Conservation (phyloP, 2,329 filamentous ascomycete species). For the Arthrinium phaeospermum region DNA sequence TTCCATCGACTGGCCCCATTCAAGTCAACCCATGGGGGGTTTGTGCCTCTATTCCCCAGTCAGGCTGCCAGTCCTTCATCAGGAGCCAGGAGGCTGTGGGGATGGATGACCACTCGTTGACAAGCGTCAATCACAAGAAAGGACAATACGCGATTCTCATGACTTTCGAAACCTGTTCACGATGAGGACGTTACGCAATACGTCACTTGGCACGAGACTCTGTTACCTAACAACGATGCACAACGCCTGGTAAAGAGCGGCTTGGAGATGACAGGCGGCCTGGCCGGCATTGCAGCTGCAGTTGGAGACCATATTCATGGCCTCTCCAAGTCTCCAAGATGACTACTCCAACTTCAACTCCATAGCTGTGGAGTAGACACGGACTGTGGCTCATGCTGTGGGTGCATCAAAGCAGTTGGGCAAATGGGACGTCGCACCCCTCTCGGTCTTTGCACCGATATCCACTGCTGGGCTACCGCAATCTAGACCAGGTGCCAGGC, state of each 20-base stretch:
- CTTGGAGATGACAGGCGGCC: background rate
- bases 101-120: conserved; percentile 9
- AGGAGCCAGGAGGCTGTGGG: background rate
- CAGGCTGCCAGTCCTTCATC: background rate
- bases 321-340: background rate
- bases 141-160: background rate
- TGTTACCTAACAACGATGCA: conserved; percentile 11
- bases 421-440: background rate
- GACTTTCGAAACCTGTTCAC: background rate
- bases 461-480: background rate
- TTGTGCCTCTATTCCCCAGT: background rate
- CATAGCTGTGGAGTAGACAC: background rate
- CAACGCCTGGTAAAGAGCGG: background rate
- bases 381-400: conserved; percentile 2
- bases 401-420: background rate
- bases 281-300: background rate
- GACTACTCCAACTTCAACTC: background rate
- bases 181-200: conserved; percentile 4
- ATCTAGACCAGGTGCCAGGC: background rate
- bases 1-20: background rate
- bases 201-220: conserved; percentile 7
- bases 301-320: background rate
- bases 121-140: background rate
- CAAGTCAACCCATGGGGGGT: background rate
- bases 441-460: background rate